These are phyloP conservation scores for Fusarium drepaniforme DNA, from an alignment of 2,329 filamentous ascomycete genomes.

Conservation along the genomic window DNA sequence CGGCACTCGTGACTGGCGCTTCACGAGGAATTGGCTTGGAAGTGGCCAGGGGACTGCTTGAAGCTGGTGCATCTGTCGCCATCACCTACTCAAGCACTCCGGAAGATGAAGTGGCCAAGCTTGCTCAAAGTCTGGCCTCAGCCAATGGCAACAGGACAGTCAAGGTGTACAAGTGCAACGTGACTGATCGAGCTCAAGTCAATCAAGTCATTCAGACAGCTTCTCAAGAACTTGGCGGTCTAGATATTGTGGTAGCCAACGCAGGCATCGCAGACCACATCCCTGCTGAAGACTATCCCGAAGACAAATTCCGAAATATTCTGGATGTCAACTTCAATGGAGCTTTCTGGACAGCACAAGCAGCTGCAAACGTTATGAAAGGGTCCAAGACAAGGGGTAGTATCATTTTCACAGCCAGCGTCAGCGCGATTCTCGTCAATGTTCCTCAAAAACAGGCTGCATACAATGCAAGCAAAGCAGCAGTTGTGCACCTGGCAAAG, in stretches of 20 bases:
- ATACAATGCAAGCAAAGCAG: slow-evolving; percentile 59
- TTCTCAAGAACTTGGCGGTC: slow-evolving; percentile 51
- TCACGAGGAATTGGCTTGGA: slow-evolving; percentile 65
- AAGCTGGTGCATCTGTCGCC: slow-evolving; percentile 41
- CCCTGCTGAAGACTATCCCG: slow-evolving; percentile 54
- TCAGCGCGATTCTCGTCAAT: slow-evolving; percentile 56
- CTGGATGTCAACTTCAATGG: slow-evolving; percentile 57
- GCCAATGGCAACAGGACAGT: slow-evolving; percentile 29
- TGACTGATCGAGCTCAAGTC: slow-evolving; percentile 46
- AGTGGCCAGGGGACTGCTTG: slow-evolving; percentile 34
- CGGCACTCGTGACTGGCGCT: slow-evolving; percentile 64
- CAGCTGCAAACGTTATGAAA: slow-evolving; percentile 52
- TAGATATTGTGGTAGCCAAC: slow-evolving; percentile 58
- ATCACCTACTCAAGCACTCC: slow-evolving; percentile 35
- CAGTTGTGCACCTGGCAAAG: slow-evolving; percentile 54
- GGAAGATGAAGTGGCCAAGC: slow-evolving; percentile 17
- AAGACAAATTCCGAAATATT: slow-evolving; percentile 52
- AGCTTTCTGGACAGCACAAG: slow-evolving; percentile 58
- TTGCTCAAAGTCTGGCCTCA: slow-evolving; percentile 18
- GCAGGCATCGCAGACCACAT: slow-evolving; percentile 54
- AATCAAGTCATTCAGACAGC: slow-evolving; percentile 44
- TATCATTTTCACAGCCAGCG: slow-evolving; percentile 56
- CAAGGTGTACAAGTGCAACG: slow-evolving; percentile 54
- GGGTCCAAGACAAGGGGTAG: slow-evolving; percentile 48
- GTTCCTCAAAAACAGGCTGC: slow-evolving; percentile 56